These are phyloP conservation scores for Dactylorhiza incarnata DNA, from an alignment of 106 monocot genomes.

Conservation along the genomic window DNA sequence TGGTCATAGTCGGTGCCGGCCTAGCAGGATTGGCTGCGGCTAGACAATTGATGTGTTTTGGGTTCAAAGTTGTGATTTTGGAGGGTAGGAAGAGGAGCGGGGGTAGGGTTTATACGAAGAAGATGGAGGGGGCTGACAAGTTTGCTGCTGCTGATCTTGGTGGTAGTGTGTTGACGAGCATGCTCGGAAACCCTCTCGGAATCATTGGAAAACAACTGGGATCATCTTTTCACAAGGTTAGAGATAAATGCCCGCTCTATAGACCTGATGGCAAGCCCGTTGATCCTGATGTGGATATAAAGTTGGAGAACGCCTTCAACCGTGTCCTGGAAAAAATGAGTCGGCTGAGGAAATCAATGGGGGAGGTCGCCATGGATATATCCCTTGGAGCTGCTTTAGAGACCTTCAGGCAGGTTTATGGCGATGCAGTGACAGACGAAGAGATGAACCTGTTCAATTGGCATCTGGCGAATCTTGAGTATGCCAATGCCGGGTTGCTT, in stretches of 20 bases:
- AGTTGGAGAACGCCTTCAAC: slow-evolving; percentile 88
- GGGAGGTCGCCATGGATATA: slow-evolving; percentile 80
- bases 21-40: slow-evolving; percentile 81
- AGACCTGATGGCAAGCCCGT: slow-evolving; percentile 62
- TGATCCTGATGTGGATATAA: slow-evolving; percentile 51
- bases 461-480: slow-evolving; percentile 97
- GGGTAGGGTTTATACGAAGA: slow-evolving; percentile 88
- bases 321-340: slow-evolving; percentile 78
- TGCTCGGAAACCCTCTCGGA: slow-evolving; percentile 76
- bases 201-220: slow-evolving; percentile 82
- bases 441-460: slow-evolving; percentile 91
- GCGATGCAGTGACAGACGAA: slow-evolving; percentile 61
- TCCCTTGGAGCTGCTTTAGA: slow-evolving; percentile 88
- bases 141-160: slow-evolving; percentile 77
- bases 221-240: slow-evolving; percentile 56
- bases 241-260: slow-evolving; percentile 91
- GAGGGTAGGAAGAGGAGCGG: slow-evolving; percentile 91
- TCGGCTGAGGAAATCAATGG: slow-evolving; percentile 74
- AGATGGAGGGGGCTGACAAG: slow-evolving; percentile 55
- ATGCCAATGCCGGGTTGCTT: slow-evolving; percentile 95
- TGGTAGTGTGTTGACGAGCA: slow-evolving; percentile 83
- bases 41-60: slow-evolving; percentile 63
- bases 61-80: slow-evolving; percentile 73
- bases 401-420: slow-evolving; percentile 71
- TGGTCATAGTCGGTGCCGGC: slow-evolving; percentile 73